Conservation (phyloP, 495 filamentous ascomycete genomes). For the Melanomma pulvis-pyrius region DNA sequence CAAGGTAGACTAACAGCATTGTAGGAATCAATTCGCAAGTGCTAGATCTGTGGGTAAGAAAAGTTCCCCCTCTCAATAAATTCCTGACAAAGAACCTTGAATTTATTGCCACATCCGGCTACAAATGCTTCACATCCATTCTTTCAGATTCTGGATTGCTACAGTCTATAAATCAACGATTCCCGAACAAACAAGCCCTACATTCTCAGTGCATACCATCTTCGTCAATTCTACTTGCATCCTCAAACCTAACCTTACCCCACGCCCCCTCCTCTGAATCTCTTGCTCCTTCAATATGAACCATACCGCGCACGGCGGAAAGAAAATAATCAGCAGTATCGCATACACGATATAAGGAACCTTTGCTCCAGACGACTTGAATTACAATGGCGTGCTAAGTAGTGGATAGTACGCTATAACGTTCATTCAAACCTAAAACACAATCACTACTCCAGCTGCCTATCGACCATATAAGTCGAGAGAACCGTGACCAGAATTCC, state of each 20-base stretch:
- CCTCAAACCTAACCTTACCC: slow-evolving; percentile 8
- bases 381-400: slow-evolving; percentile 8
- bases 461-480: background rate
- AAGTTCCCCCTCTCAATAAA: too few species aligned
- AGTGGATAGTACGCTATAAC: slow-evolving; percentile 14
- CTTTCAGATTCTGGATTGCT: too few species aligned
- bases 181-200: background rate
- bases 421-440: slow-evolving; percentile 21
- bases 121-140: too few species aligned
- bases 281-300: slow-evolving; percentile 1
- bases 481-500: slow-evolving; percentile 14
- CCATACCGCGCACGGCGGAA: background rate
- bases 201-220: background rate
- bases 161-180: too few species aligned
- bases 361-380: background rate
- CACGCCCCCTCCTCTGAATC: slow-evolving; percentile 10
- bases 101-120: too few species aligned
- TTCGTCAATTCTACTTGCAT: background rate
- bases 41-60: too few species aligned
- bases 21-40: background rate
- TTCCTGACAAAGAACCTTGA: too few species aligned
- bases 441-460: slow-evolving; percentile 9
- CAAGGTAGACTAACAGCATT: background rate
- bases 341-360: slow-evolving; percentile 23
- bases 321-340: slow-evolving; percentile 7